Evolutionary conservation across 306 rosid genomes (phyloP), one percentile per base, ranked within the genome.

Genomic region (Castanea crenata): DNA sequence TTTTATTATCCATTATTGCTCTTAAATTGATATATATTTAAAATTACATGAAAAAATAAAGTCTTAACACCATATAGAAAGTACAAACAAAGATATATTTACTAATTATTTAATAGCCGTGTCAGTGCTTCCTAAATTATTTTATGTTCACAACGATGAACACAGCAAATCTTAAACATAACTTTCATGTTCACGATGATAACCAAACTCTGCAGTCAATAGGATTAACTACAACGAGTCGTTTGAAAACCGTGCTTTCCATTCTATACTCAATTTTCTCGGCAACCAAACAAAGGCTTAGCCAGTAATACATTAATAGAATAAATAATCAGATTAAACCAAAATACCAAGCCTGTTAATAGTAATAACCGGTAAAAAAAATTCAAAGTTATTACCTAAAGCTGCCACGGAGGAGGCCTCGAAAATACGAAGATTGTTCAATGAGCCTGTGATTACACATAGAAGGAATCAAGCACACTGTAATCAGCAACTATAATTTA

Each of bases 401-500:
- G 83, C 88, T 88, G 52, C 98, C 88, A 23, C 76, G 16, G 58
- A 93, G 89, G 58, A 91, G 93, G 61, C 98, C 88, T 54, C 82
- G 85, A 79, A 93, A 93, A 75, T 91, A 91, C 16, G 91, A 75
- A 27, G 91, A 89, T 78, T 81, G 86, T 32, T 91, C 85, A 25
- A 88, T 46, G 54, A 91, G 93, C 80, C 97, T 93, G 92, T 58
- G 0, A 61, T 16, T n/a, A 67, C 13, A 56, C 34, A 70, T 6
- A 9, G 15, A 46, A 16, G 14, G 27, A 71, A 69, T 72, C 72
- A 65, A 65, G 73, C 5, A 75, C 55, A 32, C 35, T 70, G 68
- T 55, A 49, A 82, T 75, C 12, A 41, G 12, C 46, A 38, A 41
- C 46, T 8, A 41, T 41, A 41, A 41, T 41, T 41, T 41, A 41